phyloP scores from a whole-genome alignment of 208 protist genomes.

The Herpetomonas tarakana region DNA sequence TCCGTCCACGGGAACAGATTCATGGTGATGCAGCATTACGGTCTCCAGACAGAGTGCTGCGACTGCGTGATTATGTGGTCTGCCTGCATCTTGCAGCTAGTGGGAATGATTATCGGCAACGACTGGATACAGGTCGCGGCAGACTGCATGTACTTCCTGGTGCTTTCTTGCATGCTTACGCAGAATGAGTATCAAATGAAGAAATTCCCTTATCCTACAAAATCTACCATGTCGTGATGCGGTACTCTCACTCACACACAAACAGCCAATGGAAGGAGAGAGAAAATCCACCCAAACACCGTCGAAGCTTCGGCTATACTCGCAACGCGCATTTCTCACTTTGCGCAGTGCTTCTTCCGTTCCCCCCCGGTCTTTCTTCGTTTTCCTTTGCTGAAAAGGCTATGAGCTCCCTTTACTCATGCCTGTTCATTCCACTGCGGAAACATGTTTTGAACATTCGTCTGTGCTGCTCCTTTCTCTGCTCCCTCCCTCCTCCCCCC shows the following conservation, averaged over 20 bases:
- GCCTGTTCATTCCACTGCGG: too few species aligned
- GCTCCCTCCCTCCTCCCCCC: too few species aligned
- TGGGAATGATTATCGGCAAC: not conserved
- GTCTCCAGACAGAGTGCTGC: conserved; percentile 43
- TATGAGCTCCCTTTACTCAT: too few species aligned
- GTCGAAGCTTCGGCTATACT: too few species aligned
- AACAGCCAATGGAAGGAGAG: not conserved
- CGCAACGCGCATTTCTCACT: too few species aligned
- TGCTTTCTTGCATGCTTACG: conserved; percentile 35
- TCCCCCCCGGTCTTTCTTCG: too few species aligned
- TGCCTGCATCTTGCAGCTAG: conserved; percentile 15
- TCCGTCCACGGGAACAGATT: conserved; percentile 49
- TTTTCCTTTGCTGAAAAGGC: too few species aligned
- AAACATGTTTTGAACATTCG: too few species aligned
- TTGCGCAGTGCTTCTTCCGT: too few species aligned
- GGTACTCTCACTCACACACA: not conserved
- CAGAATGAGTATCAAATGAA: conserved; percentile 53
- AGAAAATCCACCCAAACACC: too few species aligned
- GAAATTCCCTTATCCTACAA: conserved; percentile 28
- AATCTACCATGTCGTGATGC: conserved; percentile 4
- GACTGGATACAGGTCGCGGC: conserved; percentile 5
- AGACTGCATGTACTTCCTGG: conserved; percentile 22
- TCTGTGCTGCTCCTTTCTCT: too few species aligned
- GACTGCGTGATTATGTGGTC: conserved; percentile 31
- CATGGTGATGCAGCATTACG: conserved; percentile 54